Base-by-base conservation (phyloP, 129 eudicot genomes). In the Saussurea involucrata region DNA sequence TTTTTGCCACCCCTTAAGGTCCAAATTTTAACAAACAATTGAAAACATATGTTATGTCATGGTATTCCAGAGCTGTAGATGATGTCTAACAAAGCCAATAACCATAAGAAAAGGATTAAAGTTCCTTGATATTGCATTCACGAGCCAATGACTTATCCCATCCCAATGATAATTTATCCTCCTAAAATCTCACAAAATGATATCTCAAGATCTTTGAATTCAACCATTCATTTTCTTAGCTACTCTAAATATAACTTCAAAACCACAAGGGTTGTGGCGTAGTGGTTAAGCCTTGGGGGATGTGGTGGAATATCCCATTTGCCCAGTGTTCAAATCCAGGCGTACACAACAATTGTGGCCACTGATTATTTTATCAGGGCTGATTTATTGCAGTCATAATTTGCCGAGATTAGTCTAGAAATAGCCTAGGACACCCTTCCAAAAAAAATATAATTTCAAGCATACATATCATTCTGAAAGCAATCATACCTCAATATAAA, bases 11-110 rank as follows among this genome's bases (percentile, higher is more conserved):
- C 63, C 31, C 76, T 24, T 32, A 58, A 24, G 29, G 69, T 9
- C 25, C 76, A 24, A 33, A n/a, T 25, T 55, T 28, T 69, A 69
- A 69, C 69, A 78, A 69, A 34, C 36, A 18, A 24, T 11, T 76
- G 53, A 66, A 76, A 28, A n/a, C 31, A 66, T 66, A 20, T 44
- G 44, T 40, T 24, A 66, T 65, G 37, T 29, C 31, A 76, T 27
- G 80, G 65, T 44, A 76, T 66, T 65, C 46, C 22, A 66, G 72
- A 76, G 63, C 65, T 42, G 18, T 65, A 42, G 25, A 76, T 31
- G 21, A 65, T 28, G 64, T 66, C 65, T 25, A 42, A 66, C 79
- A 69, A 76, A 42, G 80, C 13, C 46, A 66, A 42, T 10, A 65
- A 42, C 61, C n/a, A 63, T 1, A 75, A 8, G 5, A 42, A 24